Evolutionary conservation across 805 yeast species (phyloP).

Genomic region (Candida railenensis): DNA sequence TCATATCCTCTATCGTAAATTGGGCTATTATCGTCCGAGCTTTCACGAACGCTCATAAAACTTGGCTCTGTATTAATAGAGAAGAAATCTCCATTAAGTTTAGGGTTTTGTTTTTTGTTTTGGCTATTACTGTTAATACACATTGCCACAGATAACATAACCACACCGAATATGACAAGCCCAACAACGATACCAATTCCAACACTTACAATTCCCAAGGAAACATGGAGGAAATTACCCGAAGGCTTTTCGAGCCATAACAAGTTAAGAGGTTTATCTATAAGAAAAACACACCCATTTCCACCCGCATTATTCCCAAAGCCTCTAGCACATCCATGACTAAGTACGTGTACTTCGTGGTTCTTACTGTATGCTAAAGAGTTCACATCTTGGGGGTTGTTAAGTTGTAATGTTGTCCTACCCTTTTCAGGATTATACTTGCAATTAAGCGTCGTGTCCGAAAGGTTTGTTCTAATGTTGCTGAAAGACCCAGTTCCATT

Average conservation of each 20-base stretch:
- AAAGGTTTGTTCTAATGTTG: constrained; percentile 4
- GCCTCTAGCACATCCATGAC: constrained; percentile 56
- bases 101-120: constrained; percentile 2
- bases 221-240: constrained; percentile 50
- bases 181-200: constrained; percentile 69
- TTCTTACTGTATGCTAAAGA: constrained; percentile 43
- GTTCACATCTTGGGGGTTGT: constrained; percentile 1
- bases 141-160: constrained; percentile 19
- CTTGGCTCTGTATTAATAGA: constrained; percentile 18
- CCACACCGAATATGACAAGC: constrained; percentile 35
- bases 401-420: neutral
- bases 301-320: neutral
- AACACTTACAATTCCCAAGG: constrained; percentile 65
- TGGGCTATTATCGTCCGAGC: constrained; percentile 23
- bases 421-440: neutral
- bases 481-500: constrained; percentile 12
- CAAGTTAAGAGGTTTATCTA: constrained; percentile 68
- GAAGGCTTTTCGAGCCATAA: constrained; percentile 54
- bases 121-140: constrained; percentile 14
- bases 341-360: constrained; percentile 57
- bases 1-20: constrained; percentile 39
- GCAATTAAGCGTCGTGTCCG: constrained; percentile 4
- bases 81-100: constrained; percentile 4
- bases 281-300: constrained; percentile 51
- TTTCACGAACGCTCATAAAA: constrained; percentile 37